Conservation (phyloP, 345 rosid genomes). For the Melastoma malabathricum region DNA sequence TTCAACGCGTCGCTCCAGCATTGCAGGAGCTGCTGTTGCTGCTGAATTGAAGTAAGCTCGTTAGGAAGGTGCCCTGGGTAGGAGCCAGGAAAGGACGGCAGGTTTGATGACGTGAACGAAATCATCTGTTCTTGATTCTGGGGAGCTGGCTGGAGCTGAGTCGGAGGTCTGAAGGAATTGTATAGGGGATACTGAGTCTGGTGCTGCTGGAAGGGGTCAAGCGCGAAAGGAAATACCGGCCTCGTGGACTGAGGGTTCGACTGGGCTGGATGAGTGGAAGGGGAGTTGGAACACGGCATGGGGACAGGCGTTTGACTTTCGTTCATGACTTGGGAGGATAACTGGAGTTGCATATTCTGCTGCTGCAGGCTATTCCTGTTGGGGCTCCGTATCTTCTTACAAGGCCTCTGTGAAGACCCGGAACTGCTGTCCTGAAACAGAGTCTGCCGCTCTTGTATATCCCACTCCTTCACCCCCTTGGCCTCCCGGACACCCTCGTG, state of each 20-base stretch:
- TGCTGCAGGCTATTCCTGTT: constrained; percentile 16
- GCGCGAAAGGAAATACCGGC: constrained; percentile 37
- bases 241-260: constrained; percentile 15
- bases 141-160: constrained; percentile 13
- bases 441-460: constrained; percentile 39
- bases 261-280: constrained; percentile 1
- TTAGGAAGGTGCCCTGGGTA: constrained; percentile 4
- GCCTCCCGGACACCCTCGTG: constrained; percentile 23
- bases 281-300: constrained; percentile 9
- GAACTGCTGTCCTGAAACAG: constrained; percentile 38
- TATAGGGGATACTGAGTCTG: constrained; percentile 28
- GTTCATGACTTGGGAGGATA: constrained; percentile 4
- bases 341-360: constrained; percentile 13
- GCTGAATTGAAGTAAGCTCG: constrained; percentile 20
- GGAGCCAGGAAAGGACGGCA: constrained; percentile 8
- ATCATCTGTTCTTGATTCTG: constrained; percentile 41
- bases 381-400: constrained; percentile 51
- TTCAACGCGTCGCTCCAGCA: constrained; percentile 50
- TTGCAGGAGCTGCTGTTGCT: constrained; percentile 48
- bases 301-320: constrained; percentile 6
- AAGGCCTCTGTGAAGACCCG: constrained; percentile 31
- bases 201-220: constrained; percentile 14
- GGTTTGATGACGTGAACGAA: constrained; percentile 48
- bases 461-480: constrained; percentile 11
- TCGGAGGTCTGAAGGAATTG: constrained; percentile 17